phyloP scores from a whole-genome alignment of 352 stramenopile species.

The Pythium volutum region DNA sequence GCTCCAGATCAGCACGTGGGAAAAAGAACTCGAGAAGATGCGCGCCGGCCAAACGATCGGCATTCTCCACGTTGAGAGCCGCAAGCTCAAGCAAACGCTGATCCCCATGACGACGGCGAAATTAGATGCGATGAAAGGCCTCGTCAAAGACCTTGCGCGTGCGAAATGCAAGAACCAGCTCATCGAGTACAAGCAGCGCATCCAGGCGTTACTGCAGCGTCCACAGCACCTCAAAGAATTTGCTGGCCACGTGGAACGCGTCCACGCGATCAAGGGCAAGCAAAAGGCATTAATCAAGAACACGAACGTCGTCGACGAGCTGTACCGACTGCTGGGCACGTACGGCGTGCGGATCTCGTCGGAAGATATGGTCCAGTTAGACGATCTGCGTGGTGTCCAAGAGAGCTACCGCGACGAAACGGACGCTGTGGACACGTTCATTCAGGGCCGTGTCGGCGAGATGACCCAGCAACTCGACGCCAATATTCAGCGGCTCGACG shows the following conservation, averaged over 20 bases:
- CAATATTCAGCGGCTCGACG: slow-evolving; percentile 91
- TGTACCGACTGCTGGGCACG: slow-evolving; percentile 89
- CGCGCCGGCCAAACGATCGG: slow-evolving; percentile 88
- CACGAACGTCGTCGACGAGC: slow-evolving; percentile 90
- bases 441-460: slow-evolving; percentile 81
- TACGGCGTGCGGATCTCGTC: slow-evolving; percentile 91
- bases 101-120: slow-evolving; percentile 92
- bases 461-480: slow-evolving; percentile 92
- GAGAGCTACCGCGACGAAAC: slow-evolving; percentile 89
- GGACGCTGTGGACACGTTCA: slow-evolving; percentile 79
- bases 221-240: slow-evolving; percentile 92
- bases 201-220: slow-evolving; percentile 77
- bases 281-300: slow-evolving; percentile 82
- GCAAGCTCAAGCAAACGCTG: slow-evolving; percentile 91
- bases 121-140: slow-evolving; percentile 90
- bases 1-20: slow-evolving; percentile 89
- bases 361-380: slow-evolving; percentile 92
- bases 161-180: slow-evolving; percentile 87
- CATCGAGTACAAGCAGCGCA: slow-evolving; percentile 88
- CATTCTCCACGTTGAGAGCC: slow-evolving; percentile 91
- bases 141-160: slow-evolving; percentile 89
- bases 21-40: slow-evolving; percentile 95
- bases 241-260: slow-evolving; percentile 78
- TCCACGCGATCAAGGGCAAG: slow-evolving; percentile 70
- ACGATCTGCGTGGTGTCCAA: slow-evolving; percentile 84